Evolutionary conservation across 345 rosid species (phyloP), one percentile per base, ranked within the genome.

Genomic region (Dipteronia sinensis): DNA sequence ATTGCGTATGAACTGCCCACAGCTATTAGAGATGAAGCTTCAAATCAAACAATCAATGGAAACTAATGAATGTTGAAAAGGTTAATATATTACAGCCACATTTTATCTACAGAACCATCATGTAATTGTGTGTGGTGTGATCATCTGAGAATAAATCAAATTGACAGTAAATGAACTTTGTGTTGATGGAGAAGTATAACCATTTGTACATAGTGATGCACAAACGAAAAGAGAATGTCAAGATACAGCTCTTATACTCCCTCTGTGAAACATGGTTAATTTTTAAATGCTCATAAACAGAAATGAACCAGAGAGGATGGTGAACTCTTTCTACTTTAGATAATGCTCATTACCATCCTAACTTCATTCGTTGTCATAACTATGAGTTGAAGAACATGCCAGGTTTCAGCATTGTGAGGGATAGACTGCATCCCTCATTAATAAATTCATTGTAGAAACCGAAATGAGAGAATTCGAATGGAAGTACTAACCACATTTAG

Each of bases 401-500:
- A 56, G 22, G 38, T 31, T 22, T 42, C 38, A 17, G 42, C 38
- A 16, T 62, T 23, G 40, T 13, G 22, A 7, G 16, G 31, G 11
- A 34, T 13, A 2, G 34, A 34, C 16, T 44, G 13, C 34, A 10
- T 72, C 27, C 1, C 51, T 38, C 25, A 1, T 29, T 19, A 58
- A 1, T 13, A 31, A 31, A 31, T 31, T 31, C 34, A 31, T 47
- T 55, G 4, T 31, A 51, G 4, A 51, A 47, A 56, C 59, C 44
- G 38, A 83, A 71, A 11, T 38, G 20, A 12, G 9, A 55, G 27
- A 75, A 9, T 23, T 29, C 27, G 10, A 17, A 27, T n/a, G 51
- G 73, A 69, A 68, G 59, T 78, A 85, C 94, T 19, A 81, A 95
- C 99, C 94, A 95, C 98, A 71, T 93, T 93, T 70, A 95, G 86